These are phyloP conservation scores for Logfia minima DNA, from an alignment of 129 eudicot genomes.

Conservation along the genomic window DNA sequence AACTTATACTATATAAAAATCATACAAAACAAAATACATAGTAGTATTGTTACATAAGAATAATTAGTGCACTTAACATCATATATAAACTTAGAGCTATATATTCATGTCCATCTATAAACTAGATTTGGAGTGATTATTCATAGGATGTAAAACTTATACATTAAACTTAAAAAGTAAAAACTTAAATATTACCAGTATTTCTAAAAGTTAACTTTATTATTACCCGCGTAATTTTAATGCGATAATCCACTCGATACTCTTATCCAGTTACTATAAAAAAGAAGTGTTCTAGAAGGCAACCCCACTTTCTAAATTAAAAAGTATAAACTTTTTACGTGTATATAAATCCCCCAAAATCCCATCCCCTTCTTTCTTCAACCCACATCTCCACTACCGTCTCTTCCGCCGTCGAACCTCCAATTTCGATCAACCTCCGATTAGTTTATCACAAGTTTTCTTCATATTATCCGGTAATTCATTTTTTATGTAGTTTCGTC, in stretches of 20 bases:
- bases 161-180: too few species aligned
- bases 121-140: too few species aligned
- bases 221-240: not conserved
- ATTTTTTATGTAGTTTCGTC: not conserved
- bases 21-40: too few species aligned
- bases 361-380: slow-evolving; percentile 19
- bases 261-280: not conserved
- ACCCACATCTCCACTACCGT: not conserved
- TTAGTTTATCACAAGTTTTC: not conserved
- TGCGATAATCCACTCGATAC: too few species aligned
- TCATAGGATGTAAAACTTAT: too few species aligned
- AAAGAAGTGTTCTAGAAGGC: not conserved
- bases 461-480: slow-evolving; percentile 17
- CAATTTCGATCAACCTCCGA: slow-evolving; percentile 16
- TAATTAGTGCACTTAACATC: too few species aligned
- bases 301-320: not conserved
- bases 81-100: too few species aligned
- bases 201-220: too few species aligned
- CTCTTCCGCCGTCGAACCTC: slow-evolving; percentile 12
- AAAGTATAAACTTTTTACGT: not conserved
- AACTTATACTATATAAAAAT: too few species aligned
- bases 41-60: too few species aligned
- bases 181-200: too few species aligned
- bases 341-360: slow-evolving; percentile 34
- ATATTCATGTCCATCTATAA: too few species aligned